Evolutionary conservation across 352 stramenopile genomes (phyloP).

Genomic region (Phytophthora citricola): DNA sequence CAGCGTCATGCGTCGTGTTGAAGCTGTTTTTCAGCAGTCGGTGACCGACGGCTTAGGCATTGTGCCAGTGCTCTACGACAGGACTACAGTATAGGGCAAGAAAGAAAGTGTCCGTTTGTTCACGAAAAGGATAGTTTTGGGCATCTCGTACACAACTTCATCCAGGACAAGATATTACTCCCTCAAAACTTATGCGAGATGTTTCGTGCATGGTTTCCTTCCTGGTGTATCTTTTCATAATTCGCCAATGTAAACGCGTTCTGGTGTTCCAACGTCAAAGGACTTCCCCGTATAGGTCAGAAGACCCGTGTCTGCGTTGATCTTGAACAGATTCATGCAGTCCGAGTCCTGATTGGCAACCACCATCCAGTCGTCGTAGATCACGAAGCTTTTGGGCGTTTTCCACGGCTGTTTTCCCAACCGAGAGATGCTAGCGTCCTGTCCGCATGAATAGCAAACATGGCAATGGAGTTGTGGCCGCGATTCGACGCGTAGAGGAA

Average conservation of each 20-base stretch:
- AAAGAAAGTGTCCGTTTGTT: no score
- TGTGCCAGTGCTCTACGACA: no score
- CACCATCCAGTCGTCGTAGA: slow-evolving; percentile 52
- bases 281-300: slow-evolving; percentile 44
- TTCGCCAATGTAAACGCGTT: slow-evolving; percentile 35
- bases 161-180: no score
- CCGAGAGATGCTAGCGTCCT: slow-evolving; percentile 38
- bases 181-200: no score
- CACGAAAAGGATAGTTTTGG: no score
- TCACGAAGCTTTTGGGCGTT: slow-evolving; percentile 47
- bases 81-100: no score
- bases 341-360: slow-evolving; percentile 62
- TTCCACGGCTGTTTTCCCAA: slow-evolving; percentile 41
- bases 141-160: no score
- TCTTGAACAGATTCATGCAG: slow-evolving; percentile 51
- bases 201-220: no score
- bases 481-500: slow-evolving; percentile 75
- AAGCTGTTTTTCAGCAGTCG: no score
- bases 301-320: slow-evolving; percentile 35
- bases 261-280: slow-evolving; percentile 37
- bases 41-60: no score
- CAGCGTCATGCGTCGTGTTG: no score
- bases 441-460: slow-evolving; percentile 43
- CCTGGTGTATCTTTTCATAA: slow-evolving; percentile 4
- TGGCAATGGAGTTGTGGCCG: slow-evolving; percentile 62